Base-by-base conservation (phyloP, 106 monocot species). In the Posidonia australis region DNA sequence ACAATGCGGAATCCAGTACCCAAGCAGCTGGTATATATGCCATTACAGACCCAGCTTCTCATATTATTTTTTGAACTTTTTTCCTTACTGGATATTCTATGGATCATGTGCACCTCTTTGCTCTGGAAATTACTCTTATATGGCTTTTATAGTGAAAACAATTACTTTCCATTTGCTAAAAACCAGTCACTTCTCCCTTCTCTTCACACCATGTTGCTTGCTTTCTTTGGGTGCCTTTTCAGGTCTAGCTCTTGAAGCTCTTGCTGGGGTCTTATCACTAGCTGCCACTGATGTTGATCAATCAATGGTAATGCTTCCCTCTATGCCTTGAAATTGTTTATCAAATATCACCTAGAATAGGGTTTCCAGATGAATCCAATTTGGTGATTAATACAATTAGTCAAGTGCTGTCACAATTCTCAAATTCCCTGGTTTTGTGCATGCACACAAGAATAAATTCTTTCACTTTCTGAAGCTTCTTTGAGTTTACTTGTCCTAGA, bases 171-270 rank as follows among this genome's bases (percentile, higher is more conserved):
- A 13, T 14, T 70, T n/a, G n/a, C n/a, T n/a, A n/a, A n/a, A n/a
- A n/a, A n/a, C n/a, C n/a, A n/a, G n/a, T n/a, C n/a, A n/a, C n/a
- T n/a, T n/a, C 19, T 10, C 31, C 16, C 7, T 63, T 2, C 18
- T 32, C 3, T 36, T 36, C 36, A 7, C 36, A 36, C 2, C 3
- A 27, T 25, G 0, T 66, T 58, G 19, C 23, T 17, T 6, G 25
- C 44, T 13, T 30, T 26, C 46, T 5, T 41, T 0, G 14, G 10
- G 57, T 57, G 31, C 9, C 11, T 69, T 44, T 67, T 14, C 79
- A 98, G 96, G 96, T 41, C 27, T 85, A 60, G 96, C 96, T 31
- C 83, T 98, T 55, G 84, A 98, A 90, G 54, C 91, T 61, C 85
- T 98, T 73, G 84, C 96, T 28, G 80, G 84, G 63, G 79, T 98